Evolutionary conservation across 2,329 filamentous ascomycete species (phyloP).

Genomic region (Colletotrichum shisoi): DNA sequence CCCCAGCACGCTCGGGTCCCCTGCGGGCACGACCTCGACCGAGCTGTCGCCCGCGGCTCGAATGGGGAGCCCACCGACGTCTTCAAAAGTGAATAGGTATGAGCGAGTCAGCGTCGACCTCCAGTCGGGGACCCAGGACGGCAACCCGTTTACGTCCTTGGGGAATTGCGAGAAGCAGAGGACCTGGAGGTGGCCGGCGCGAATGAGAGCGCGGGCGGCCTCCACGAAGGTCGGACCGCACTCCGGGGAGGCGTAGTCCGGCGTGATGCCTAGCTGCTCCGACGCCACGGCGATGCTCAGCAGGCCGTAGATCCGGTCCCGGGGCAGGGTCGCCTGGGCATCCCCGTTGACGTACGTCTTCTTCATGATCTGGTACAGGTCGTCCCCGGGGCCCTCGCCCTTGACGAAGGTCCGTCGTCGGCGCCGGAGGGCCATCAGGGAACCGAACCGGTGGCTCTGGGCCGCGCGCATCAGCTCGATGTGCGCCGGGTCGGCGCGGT

Average conservation of each 20-base stretch:
- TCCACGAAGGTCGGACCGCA: slow-evolving; percentile 16
- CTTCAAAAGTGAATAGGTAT: slow-evolving; percentile 17
- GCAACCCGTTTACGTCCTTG: slow-evolving; percentile 41
- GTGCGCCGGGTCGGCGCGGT: not conserved
- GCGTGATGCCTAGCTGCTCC: slow-evolving; percentile 15
- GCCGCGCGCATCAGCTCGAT: slow-evolving; percentile 6
- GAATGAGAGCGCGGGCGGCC: slow-evolving; percentile 26
- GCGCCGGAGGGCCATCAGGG: slow-evolving; percentile 11
- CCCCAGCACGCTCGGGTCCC: slow-evolving; percentile 17
- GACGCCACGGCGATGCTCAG: slow-evolving; percentile 40
- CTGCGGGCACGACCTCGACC: slow-evolving; percentile 8
- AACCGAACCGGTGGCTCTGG: slow-evolving; percentile 2
- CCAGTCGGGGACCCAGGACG: slow-evolving; percentile 53
- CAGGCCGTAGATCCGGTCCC: slow-evolving; percentile 43
- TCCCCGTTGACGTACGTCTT: slow-evolving; percentile 40
- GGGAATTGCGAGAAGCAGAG: slow-evolving; percentile 33
- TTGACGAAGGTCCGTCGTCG: slow-evolving; percentile 30
- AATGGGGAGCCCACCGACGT: slow-evolving; percentile 8
- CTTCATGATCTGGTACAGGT: slow-evolving; percentile 39
- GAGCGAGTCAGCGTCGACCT: slow-evolving; percentile 34
- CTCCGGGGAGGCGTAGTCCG: slow-evolving; percentile 21
- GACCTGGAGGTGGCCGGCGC: slow-evolving; percentile 21
- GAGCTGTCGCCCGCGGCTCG: slow-evolving; percentile 17
- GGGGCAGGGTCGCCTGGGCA: slow-evolving; percentile 36
- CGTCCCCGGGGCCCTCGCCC: slow-evolving; percentile 39